These are phyloP conservation scores for Glaciozyma antarctica DNA, from an alignment of 768 basidiomycete genomes.

Conservation along the genomic window DNA sequence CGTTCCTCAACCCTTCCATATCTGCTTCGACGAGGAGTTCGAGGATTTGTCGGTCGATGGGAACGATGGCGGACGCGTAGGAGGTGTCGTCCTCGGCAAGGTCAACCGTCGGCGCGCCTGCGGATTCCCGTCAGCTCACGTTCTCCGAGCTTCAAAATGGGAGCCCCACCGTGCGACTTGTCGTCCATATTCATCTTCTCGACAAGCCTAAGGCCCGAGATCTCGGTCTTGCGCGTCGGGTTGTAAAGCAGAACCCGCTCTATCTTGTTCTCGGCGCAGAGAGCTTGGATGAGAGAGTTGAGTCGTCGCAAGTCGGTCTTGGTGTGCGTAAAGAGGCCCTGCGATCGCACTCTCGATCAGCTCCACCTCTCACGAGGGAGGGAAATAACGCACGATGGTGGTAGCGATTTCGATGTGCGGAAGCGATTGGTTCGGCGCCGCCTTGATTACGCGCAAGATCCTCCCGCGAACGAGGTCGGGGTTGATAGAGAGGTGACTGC, in stretches of 20 bases:
- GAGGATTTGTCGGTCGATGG: conserved; percentile 71
- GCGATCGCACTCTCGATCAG: neutral
- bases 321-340: neutral
- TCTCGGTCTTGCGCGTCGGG: too few species aligned
- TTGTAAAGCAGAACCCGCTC: too few species aligned
- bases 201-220: too few species aligned
- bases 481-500: conserved; percentile 25
- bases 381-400: conserved; percentile 52
- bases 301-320: neutral
- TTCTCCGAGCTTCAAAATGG: too few species aligned
- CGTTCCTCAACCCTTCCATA: conserved; percentile 37
- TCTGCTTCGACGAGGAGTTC: conserved; percentile 62
- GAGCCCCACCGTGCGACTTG: too few species aligned
- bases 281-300: neutral
- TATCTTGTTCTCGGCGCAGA: neutral
- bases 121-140: too few species aligned
- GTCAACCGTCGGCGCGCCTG: too few species aligned
- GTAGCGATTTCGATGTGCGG: conserved; percentile 65
- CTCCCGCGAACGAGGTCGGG: conserved; percentile 56
- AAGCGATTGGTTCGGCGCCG: conserved; percentile 61
- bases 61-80: conserved; percentile 45
- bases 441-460: conserved; percentile 60
- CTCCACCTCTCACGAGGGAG: neutral
- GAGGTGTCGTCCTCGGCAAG: conserved; percentile 3
- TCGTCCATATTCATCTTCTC: too few species aligned